Evolutionary conservation across 352 stramenopile species (phyloP).

Genomic region (Phytophthora uliginosa): DNA sequence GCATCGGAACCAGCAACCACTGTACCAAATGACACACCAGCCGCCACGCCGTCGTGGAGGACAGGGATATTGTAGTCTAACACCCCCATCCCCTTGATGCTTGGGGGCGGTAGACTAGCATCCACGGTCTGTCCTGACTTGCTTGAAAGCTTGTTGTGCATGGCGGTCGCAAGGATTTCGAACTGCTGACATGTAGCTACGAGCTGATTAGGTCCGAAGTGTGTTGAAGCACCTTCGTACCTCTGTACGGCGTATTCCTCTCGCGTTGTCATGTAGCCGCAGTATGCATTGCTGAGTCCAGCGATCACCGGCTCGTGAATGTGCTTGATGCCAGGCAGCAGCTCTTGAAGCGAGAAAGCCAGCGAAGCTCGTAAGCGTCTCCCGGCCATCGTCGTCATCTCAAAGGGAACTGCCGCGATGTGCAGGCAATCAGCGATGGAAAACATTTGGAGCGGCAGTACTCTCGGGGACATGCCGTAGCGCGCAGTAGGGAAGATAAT

Average conservation of each 20-base stretch:
- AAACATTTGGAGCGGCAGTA: slow-evolving; percentile 83
- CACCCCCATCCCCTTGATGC: slow-evolving; percentile 69
- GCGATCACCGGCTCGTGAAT: slow-evolving; percentile 71
- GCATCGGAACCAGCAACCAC: slow-evolving; percentile 59
- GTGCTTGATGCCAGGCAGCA: slow-evolving; percentile 16
- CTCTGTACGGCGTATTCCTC: slow-evolving; percentile 90
- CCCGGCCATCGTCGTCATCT: slow-evolving; percentile 89
- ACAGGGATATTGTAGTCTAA: slow-evolving; percentile 85
- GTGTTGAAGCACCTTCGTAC: slow-evolving; percentile 92
- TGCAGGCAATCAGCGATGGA: slow-evolving; percentile 63
- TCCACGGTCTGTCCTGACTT: slow-evolving; percentile 5
- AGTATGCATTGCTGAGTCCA: slow-evolving; percentile 86
- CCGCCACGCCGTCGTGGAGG: slow-evolving; percentile 69
- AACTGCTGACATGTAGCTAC: slow-evolving; percentile 85
- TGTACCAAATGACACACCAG: slow-evolving; percentile 57
- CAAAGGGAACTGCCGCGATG: slow-evolving; percentile 83
- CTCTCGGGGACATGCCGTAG: slow-evolving; percentile 75
- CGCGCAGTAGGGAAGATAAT: slow-evolving; percentile 84
- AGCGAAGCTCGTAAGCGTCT: slow-evolving; percentile 66
- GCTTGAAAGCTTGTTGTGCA: slow-evolving; percentile 33
- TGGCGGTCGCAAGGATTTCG: slow-evolving; percentile 55
- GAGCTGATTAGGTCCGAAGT: slow-evolving; percentile 91
- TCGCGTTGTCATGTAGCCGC: slow-evolving; percentile 86
- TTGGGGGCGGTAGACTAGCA: slow-evolving; percentile 42
- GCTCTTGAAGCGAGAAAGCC: slow-evolving; percentile 31